phyloP scores from a whole-genome alignment of 495 filamentous ascomycete species.

The Copromyces sp. region DNA sequence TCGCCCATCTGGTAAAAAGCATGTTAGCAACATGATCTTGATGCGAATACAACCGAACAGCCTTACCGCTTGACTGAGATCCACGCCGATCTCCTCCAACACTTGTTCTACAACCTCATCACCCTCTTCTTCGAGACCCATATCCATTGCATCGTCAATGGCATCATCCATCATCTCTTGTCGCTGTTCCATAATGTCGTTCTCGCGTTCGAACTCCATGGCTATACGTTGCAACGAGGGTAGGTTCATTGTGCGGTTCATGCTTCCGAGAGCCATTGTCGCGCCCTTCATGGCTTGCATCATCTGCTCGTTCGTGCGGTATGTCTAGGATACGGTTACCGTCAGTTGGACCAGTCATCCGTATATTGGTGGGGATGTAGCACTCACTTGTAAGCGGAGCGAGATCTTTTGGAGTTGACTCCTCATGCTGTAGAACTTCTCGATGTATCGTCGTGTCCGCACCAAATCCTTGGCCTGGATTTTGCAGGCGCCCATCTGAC shows the following conservation, averaged over 20 bases:
- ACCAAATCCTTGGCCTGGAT: conserved; percentile 97
- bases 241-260: conserved; percentile 97
- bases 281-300: conserved; percentile 99
- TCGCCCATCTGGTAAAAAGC: conserved; percentile 54
- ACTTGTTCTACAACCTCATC: conserved; percentile 96
- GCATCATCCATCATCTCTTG: conserved; percentile 99
- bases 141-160: conserved; percentile 94
- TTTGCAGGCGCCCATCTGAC: conserved; percentile 90
- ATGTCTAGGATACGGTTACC: conserved; percentile 49
- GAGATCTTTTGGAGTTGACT: conserved; percentile 94
- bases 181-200: conserved; percentile 97
- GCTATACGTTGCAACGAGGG: conserved; percentile 91
- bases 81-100: conserved; percentile 91
- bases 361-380: not conserved
- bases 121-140: conserved; percentile 81
- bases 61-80: conserved; percentile 77
- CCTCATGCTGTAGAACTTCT: conserved; percentile 97
- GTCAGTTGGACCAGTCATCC: not conserved
- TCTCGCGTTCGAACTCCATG: conserved; percentile 98
- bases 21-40: conserved; percentile 8
- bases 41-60: not conserved
- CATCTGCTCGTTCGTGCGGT: conserved; percentile 98
- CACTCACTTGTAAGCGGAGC: conserved; percentile 76
- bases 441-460: conserved; percentile 83
- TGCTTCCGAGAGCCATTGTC: conserved; percentile 79